Evolutionary conservation across 1,284 basidiomycete genomes (phyloP), one percentile per base, ranked within the genome.

Genomic region (Phenoliferia sp.): DNA sequence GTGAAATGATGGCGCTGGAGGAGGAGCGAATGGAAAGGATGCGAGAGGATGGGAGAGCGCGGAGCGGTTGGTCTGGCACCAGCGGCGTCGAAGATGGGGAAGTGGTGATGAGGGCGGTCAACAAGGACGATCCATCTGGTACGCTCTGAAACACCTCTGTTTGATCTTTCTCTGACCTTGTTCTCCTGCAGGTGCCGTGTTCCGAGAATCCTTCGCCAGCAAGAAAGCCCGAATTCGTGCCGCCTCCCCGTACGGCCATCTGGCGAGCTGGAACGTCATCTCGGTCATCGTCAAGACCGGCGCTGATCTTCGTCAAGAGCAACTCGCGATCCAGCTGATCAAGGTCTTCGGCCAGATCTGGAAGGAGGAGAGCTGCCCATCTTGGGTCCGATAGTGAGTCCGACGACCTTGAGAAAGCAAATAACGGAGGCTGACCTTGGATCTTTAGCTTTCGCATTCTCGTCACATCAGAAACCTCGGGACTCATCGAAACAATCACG

Each of bases 251-350:
- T 99, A 98, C 82, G 96, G 96, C 17, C 94, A 97, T 81, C 82
- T 98, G 65, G 89, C 92, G 82, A 85, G 79, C 78, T 84, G 82
- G 82, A 83, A 85, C 75, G 82, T 83, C 72, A 86, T 98, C 59
- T 95, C 94, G 12, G 92, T 98, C 59, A 99, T 99, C 71, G 93
- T 99, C 78, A 99, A 99, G 81, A 98, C 94, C 3, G 96, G 95
- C 2, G 94, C 90, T 33, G 96, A 99, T 80, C 80, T 99, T 63
- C 86, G 96, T 59, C 96, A 99, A 81, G 96, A 99, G 78, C 96
- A 99, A 80, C 84, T 99, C 33, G 96, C 96, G 9, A 91, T 94
- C 10, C 94, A 97, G 77, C 85, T 99, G 10, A 95, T 99, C 67
- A 88, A 84, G 73, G 90, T 95, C 77, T 98, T 99, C 77, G 88